Base-by-base conservation (phyloP, 208 protist species). In the Acanthamoeba quina region DNA sequence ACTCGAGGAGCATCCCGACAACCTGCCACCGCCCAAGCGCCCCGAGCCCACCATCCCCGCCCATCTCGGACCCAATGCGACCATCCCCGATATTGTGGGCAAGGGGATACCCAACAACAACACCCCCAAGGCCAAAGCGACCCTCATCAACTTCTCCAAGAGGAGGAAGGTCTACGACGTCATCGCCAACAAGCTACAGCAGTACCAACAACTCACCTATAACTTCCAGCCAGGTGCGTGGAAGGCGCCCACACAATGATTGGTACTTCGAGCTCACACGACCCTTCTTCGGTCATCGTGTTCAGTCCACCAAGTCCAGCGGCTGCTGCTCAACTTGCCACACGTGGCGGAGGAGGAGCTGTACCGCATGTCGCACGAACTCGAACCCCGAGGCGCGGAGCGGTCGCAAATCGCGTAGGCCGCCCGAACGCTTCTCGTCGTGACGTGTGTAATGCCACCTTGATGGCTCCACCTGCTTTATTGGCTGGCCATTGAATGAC, bases 31-130 rank as follows among this genome's bases (percentile, higher is more conserved):
- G 29, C 52, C 24, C 41, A 52, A 92, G 34, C 91, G 52, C 17
- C 90, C 74, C 24, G 7, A 97, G 97, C 54, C 60, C 97, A 3
- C 95, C 88, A 31, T 52, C 96, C 6, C 93, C 96, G 21, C 95
- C 96, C 94, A 82, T 96, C 21, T 95, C 95, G 44, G 44, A 49
- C 44, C 44, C 44, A 49, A 49, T 6, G 10, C 44, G 44, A 49
- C 44, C 54, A 96, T 97, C 54, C 62, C 96, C 29, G 96, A 97
- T 7, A 95, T 96, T 24, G 95, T 95, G 21, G 96, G 95, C 83
- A 58, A 80, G 11, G 76, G 96, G 44, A 54, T 49, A 13, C 26
- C 92, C 11, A 41, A 82, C 29, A 82, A 7, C 21, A 64, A 24
- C 58, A n/a, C 9, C 6, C 15, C 11, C 41, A 60, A 78, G 58